Evolutionary conservation across 257 asterid species (phyloP).

Genomic region (Solanum phureja): DNA sequence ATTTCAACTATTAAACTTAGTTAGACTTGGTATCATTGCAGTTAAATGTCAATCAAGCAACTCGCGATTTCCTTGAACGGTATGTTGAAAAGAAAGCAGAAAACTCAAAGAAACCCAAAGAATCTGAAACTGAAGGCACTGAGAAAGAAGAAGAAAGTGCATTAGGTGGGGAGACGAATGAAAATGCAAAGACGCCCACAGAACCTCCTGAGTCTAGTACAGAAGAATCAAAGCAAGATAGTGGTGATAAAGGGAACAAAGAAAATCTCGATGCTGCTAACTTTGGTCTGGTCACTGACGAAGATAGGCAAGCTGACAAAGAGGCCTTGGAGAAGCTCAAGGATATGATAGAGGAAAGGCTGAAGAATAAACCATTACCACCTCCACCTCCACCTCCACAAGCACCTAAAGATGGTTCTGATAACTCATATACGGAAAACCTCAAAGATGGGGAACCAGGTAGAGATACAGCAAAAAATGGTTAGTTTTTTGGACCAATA

Average conservation of each 20-base stretch:
- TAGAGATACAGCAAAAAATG: conserved; percentile 40
- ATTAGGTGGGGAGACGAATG: conserved; percentile 37
- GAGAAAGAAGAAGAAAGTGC: conserved; percentile 41
- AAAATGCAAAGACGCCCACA: conserved; percentile 24
- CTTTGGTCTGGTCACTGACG: conserved; percentile 78
- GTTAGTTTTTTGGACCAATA: conserved; percentile 1
- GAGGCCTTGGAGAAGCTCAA: conserved; percentile 63
- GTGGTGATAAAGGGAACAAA: conserved; percentile 25
- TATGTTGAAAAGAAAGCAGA: conserved; percentile 64
- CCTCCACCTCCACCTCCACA: conserved; percentile 77
- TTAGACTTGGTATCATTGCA: conserved; percentile 25
- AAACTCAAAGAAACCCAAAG: conserved; percentile 37
- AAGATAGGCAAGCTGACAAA: conserved; percentile 61
- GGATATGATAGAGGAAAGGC: conserved; percentile 79
- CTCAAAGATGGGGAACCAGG: conserved; percentile 62
- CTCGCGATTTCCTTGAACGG: conserved; percentile 62
- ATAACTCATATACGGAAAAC: conserved; percentile 48
- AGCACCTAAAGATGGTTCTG: conserved; percentile 37
- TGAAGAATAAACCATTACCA: conserved; percentile 77
- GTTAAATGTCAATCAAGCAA: conserved; percentile 75
- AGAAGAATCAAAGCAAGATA: conserved; percentile 45
- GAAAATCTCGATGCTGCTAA: conserved; percentile 42
- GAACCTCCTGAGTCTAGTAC: conserved; percentile 35
- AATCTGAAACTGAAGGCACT: conserved; percentile 31
- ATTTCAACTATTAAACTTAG: conserved; percentile 16